Percentiles rank a stretch among this genome's conserved stretches.
Conservation (phyloP, 768 basidiomycete genomes). For the Sistotremastrum suecicum region DNA sequence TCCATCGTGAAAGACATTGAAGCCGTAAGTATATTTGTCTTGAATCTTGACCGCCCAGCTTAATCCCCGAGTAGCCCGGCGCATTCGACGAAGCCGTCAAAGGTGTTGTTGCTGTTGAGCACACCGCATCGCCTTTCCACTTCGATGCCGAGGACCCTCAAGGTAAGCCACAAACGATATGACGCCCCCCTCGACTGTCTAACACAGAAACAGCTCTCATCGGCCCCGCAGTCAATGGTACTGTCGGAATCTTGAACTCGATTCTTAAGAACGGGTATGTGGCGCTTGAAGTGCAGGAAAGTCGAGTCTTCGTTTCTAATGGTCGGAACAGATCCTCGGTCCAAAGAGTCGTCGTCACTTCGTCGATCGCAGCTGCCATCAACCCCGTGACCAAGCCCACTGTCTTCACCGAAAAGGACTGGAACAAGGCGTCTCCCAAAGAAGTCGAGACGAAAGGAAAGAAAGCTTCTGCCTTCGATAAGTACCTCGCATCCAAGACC, state of each 20-base stretch:
- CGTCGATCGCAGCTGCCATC: slow-evolving; percentile 40
- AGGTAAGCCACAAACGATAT: slow-evolving; percentile 12
- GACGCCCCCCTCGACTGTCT: too few species aligned
- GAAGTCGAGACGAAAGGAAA: slow-evolving; percentile 35
- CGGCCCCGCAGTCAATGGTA: slow-evolving; percentile 59
- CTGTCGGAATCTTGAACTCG: slow-evolving; percentile 44
- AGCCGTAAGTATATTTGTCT: slow-evolving; percentile 19
- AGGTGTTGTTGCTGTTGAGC: slow-evolving; percentile 58
- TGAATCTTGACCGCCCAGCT: not conserved
- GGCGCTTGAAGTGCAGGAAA: not conserved
- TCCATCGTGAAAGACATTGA: slow-evolving; percentile 62
- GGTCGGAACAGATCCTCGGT: slow-evolving; percentile 23
- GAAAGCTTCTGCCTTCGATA: slow-evolving; percentile 22
- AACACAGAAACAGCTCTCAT: slow-evolving; percentile 34
- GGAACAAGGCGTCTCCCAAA: slow-evolving; percentile 39
- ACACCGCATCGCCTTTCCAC: slow-evolving; percentile 53
- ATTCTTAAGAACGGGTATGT: slow-evolving; percentile 37
- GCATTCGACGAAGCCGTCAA: slow-evolving; percentile 73
- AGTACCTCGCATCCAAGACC: slow-evolving; percentile 53
- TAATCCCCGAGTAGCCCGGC: slow-evolving; percentile 13
- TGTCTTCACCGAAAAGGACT: slow-evolving; percentile 37
- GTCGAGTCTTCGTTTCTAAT: slow-evolving; percentile 1
- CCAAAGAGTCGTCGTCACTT: slow-evolving; percentile 57
- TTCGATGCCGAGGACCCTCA: slow-evolving; percentile 30
- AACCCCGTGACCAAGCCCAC: slow-evolving; percentile 12